Evolutionary conservation across 345 rosid genomes (phyloP).

Genomic region (Lumnitzera racemosa): DNA sequence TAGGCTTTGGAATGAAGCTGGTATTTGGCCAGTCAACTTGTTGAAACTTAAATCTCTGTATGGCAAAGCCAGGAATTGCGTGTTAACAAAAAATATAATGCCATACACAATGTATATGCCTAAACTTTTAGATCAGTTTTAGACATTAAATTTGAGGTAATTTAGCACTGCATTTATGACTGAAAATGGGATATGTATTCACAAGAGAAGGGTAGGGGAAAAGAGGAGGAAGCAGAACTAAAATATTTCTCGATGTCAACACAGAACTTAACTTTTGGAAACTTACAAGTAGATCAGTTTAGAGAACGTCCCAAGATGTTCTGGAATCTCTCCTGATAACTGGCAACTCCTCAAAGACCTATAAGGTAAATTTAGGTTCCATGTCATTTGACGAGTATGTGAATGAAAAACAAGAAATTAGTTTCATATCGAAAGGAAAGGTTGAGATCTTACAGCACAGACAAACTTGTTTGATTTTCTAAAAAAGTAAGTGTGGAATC

Average conservation of each 20-base stretch:
- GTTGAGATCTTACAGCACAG: slow-evolving; percentile 32
- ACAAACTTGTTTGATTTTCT: slow-evolving; percentile 27
- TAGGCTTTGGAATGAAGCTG: slow-evolving; percentile 29
- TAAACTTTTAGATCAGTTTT: too few relatives aligned
- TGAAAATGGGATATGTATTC: too few relatives aligned
- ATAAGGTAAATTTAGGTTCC: slow-evolving; percentile 7
- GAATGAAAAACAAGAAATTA: neutral
- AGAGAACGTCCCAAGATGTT: slow-evolving; percentile 23
- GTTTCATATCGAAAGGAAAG: neutral
- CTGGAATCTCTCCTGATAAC: slow-evolving; percentile 42
- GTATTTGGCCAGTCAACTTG: slow-evolving; percentile 43
- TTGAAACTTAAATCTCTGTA: slow-evolving; percentile 58
- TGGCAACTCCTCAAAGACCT: slow-evolving; percentile 45
- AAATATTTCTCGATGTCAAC: neutral
- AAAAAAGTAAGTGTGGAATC: slow-evolving; percentile 46
- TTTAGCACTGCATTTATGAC: too few relatives aligned
- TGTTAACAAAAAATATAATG: neutral
- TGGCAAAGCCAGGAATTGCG: neutral
- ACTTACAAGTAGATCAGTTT: slow-evolving; percentile 33
- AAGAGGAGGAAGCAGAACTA: neutral
- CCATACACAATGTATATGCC: too few relatives aligned
- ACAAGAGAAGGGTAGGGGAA: neutral
- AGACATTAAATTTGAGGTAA: too few relatives aligned
- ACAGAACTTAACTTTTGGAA: neutral
- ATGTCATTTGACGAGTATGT: neutral